These are phyloP conservation scores for Candolleomyces eurysporus DNA, from an alignment of 768 basidiomycete species.

Conservation along the genomic window DNA sequence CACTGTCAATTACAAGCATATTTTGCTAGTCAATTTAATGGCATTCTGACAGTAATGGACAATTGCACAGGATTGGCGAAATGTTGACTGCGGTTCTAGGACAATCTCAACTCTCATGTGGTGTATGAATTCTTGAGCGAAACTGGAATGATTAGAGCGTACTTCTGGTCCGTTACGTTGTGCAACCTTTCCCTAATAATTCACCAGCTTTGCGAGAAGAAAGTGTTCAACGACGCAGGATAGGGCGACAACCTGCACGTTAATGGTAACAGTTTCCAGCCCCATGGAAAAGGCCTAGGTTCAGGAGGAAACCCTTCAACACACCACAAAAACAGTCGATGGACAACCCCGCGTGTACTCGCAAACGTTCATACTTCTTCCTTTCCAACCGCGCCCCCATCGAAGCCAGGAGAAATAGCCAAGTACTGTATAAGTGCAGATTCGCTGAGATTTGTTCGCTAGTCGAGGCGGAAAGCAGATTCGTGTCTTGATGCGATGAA, in stretches of 20 bases:
- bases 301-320: constrained; percentile 56
- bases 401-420: constrained; percentile 68
- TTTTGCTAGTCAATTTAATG: too few species aligned
- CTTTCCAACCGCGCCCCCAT: constrained; percentile 61
- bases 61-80: too few species aligned
- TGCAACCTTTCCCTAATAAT: too few species aligned
- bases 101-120: too few species aligned
- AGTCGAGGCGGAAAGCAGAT: constrained; percentile 12
- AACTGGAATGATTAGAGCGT: too few species aligned
- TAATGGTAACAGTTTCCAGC: constrained; percentile 79
- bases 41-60: too few species aligned
- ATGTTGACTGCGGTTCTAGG: too few species aligned
- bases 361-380: constrained; percentile 83
- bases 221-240: constrained; percentile 8
- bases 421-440: constrained; percentile 83
- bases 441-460: constrained; percentile 81
- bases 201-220: too few species aligned
- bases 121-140: too few species aligned
- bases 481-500: not conserved
- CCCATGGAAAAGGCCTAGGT: constrained; percentile 63
- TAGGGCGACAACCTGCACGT: constrained; percentile 74
- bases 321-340: constrained; percentile 57
- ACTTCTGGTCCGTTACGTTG: too few species aligned
- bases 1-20: too few species aligned
- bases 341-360: constrained; percentile 84